Percentiles rank a stretch among this genome's conserved stretches.
Evolutionary conservation across 2,329 filamentous ascomycete genomes (phyloP).

Genomic region (Scytalidium sp.): DNA sequence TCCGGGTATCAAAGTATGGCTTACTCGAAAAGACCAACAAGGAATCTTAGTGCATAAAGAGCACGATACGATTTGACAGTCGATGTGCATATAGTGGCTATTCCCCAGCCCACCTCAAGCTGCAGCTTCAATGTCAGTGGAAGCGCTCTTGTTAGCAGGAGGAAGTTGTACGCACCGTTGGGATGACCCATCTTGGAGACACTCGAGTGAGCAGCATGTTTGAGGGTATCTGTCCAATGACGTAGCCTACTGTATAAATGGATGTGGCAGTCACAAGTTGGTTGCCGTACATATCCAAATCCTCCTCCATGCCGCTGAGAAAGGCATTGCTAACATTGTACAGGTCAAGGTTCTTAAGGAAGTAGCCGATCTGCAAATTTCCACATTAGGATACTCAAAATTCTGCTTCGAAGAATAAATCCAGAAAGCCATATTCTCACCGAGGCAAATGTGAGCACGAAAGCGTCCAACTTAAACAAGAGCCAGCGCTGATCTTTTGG

Average conservation of each 20-base stretch:
- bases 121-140: constrained; percentile 12
- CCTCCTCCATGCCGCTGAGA: constrained; percentile 31
- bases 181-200: constrained; percentile 29
- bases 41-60: constrained; percentile 33
- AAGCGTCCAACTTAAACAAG: constrained; percentile 33
- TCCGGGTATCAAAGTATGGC: constrained; percentile 14
- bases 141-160: neutral
- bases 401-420: neutral
- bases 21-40: constrained; percentile 28
- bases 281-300: constrained; percentile 47
- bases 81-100: constrained; percentile 20
- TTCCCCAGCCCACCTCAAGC: constrained; percentile 20
- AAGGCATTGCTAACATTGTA: constrained; percentile 24
- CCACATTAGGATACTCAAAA: constrained; percentile 1
- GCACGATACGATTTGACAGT: constrained; percentile 27
- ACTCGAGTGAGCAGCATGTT: constrained; percentile 20
- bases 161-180: constrained; percentile 7
- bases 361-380: constrained; percentile 15
- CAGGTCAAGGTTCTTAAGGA: constrained; percentile 42
- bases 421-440: neutral
- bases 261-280: constrained; percentile 29
- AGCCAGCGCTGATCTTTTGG: constrained; percentile 29
- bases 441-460: constrained; percentile 30
- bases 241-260: constrained; percentile 41
- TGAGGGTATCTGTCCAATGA: constrained; percentile 46